Conservation (phyloP, 2,329 filamentous ascomycete genomes). For the Pezicula carpinea region DNA sequence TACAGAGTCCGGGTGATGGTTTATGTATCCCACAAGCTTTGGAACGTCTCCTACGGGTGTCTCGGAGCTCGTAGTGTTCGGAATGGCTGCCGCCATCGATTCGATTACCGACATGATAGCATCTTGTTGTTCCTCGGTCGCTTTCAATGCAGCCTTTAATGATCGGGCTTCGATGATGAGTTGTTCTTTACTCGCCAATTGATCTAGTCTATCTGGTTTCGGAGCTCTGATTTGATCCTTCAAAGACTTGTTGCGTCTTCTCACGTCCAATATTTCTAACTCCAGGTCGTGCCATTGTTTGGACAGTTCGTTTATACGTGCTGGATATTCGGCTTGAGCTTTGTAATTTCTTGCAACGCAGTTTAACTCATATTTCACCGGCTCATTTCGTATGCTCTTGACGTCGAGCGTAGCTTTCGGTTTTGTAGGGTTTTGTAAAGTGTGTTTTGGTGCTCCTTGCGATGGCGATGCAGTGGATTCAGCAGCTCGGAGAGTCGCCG, state of each 20-base stretch:
- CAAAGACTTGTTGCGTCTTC: conserved; percentile 63
- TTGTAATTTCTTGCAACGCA: conserved; percentile 82
- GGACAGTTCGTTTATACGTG: conserved; percentile 51
- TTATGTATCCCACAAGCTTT: conserved; percentile 70
- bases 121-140: conserved; percentile 59
- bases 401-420: conserved; percentile 78
- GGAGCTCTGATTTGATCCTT: conserved; percentile 48
- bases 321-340: conserved; percentile 47
- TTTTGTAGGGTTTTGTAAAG: conserved; percentile 45
- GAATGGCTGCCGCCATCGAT: conserved; percentile 69
- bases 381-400: conserved; percentile 84
- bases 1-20: conserved; percentile 52
- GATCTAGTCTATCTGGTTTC: conserved; percentile 29
- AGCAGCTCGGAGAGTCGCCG: conserved; percentile 12
- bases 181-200: conserved; percentile 40
- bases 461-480: too few species aligned
- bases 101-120: conserved; percentile 62
- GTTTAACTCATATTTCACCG: conserved; percentile 75
- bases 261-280: conserved; percentile 52
- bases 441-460: conserved; percentile 36
- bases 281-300: conserved; percentile 58
- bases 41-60: conserved; percentile 70
- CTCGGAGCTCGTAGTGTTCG: conserved; percentile 75
- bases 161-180: conserved; percentile 59
- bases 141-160: conserved; percentile 58